Evolutionary conservation across 2,329 filamentous ascomycete genomes (phyloP), one percentile per base, ranked within the genome.

Genomic region (Colletotrichum melonis): DNA sequence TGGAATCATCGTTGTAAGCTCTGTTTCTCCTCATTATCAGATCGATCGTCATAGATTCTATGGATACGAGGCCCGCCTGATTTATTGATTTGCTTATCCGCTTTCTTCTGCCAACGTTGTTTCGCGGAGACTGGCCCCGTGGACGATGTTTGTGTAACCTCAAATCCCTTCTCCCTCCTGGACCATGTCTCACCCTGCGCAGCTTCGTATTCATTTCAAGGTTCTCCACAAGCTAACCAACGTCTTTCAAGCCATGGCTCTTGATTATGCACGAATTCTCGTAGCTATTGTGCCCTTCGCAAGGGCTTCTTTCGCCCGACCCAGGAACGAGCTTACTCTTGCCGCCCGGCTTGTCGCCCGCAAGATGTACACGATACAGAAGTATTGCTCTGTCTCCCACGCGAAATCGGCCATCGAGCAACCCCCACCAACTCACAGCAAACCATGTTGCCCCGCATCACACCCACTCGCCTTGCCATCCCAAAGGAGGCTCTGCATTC

Each of bases 401-500:
- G 42, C 19, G 3, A 46, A 56, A 65, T 19, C 55, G 65, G 28
- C n/a, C n/a, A 24, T 59, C 55, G 35, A 55, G 14, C 52, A 63
- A 28, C 49, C 67, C 19, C 49, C 49, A 72, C 63, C 46, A 8
- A 14, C 6, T n/a, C 12, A 5, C 24, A 46, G 68, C 68, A 54
- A 72, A 74, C 52, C 68, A 55, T 22, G 7, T 32, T 6, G 19
- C n/a, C 12, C 22, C 14, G 11, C 63, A 46, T 46, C 49, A 68
- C 67, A 74, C 72, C 68, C 24, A 24, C 49, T 30, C 52, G n/a
- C 16, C 22, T 16, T 49, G 4, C 16, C 54, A 46, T 58, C 68
- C 72, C 22, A 49, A 72, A 72, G 35, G 63, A 68, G 72, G 68
- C 63, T 72, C 63, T 67, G 52, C 57, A 72, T 72, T 56, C 38